Percentiles rank a stretch among this genome's conserved stretches.
Evolutionary conservation across 208 protist species (phyloP).

Genomic region (Trypanosoma lewisi): DNA sequence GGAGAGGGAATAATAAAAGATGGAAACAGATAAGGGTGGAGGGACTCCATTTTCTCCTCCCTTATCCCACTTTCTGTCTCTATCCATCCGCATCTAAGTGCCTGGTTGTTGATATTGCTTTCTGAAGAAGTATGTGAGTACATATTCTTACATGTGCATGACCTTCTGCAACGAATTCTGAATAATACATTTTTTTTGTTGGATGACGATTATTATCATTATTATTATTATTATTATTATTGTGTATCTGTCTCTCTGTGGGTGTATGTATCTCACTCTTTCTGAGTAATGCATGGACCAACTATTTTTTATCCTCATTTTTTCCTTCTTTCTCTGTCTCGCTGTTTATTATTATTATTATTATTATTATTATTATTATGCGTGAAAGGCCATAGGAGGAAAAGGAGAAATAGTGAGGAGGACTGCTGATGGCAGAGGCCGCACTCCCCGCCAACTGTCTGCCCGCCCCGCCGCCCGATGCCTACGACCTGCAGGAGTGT

Average conservation of each 20-base stretch:
- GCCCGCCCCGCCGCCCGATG: neutral
- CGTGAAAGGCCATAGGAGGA: too few relatives aligned
- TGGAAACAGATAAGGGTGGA: neutral
- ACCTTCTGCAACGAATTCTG: too few relatives aligned
- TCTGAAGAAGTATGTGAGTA: too few relatives aligned
- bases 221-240: too few relatives aligned
- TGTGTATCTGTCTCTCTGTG: neutral
- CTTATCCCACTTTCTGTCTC: neutral
- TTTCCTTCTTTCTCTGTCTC: constrained; percentile 8
- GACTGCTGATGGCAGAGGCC: neutral
- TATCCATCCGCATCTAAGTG: too few relatives aligned
- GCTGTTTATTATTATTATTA: constrained; percentile 1
- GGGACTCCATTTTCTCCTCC: constrained; percentile 1
- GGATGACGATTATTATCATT: too few relatives aligned
- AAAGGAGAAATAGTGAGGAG: neutral
- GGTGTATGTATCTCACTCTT: neutral
- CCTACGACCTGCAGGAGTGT: constrained; percentile 14
- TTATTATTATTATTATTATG: too few relatives aligned
- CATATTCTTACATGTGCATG: too few relatives aligned
- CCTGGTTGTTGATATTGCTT: neutral
- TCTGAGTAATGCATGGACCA: neutral
- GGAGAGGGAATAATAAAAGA: neutral
- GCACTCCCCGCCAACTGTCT: neutral
- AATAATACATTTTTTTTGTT: too few relatives aligned
- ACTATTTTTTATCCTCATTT: neutral